Base-by-base conservation (phyloP, 2,329 filamentous ascomycete species). In the Botrytis hyacinthi region DNA sequence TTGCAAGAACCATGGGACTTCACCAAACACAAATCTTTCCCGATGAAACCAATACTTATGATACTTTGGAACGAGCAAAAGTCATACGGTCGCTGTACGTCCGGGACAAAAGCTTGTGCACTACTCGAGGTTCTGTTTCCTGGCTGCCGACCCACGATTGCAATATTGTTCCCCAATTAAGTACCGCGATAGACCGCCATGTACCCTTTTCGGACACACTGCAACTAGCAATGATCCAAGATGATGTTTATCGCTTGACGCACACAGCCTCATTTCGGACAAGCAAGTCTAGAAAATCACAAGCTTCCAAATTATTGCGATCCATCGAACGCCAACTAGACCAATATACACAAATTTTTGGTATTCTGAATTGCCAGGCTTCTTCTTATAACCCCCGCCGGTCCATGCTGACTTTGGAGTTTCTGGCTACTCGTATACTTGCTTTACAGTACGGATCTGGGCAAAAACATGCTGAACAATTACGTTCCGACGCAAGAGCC, bases 81-180 rank as follows among this genome's bases (percentile, higher is more conserved):
- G 71, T 73, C 37, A 5, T 73, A 48, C 44, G 37, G 22, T 73
- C 63, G 16, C 59, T 73, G 12, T 73, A 73, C 12, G 37, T 59
- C 26, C 32, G 71, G 20, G 71, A 73, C 29, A 73, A 73, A 48
- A 73, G 71, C 20, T 60, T 73, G 46, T 73, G 71, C 71, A 69
- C 46, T 42, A 69, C 71, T 69, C 51, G 71, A 9, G 71, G 71
- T 10, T 69, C 71, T 51, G 63, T 73, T 7, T 73, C 71, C 6
- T 73, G 71, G 71, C 63, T 73, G 12, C 71, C 63, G 29, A 73
- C 35, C 40, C 46, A 69, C 22, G 71, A 73, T 44, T 73, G 62
- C 63, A 60, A 61, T 3, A 73, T 73, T 51, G 40, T 42, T 48
- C 14, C 29, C 37, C 71, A 69, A 18, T 4, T 73, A 20, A 46